A percentile compares a stretch with the other conserved stretches of the same genome.
These are phyloP conservation scores for Yamadazyma trypodendri DNA, from an alignment of 1,139 yeast genomes.

Conservation along the genomic window DNA sequence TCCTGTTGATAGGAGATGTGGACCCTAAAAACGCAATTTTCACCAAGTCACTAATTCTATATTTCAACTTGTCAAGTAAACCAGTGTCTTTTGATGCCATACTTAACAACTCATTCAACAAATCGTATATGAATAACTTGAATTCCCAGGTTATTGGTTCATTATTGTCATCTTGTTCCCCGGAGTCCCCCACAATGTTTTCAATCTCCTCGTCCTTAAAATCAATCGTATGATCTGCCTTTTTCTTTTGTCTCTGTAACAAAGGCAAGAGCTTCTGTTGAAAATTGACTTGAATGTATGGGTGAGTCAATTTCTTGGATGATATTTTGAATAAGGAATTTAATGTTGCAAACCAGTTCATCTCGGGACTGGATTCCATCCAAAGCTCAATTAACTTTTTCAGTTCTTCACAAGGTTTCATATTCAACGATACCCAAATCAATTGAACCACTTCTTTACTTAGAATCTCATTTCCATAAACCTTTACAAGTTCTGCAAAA, in stretches of 20 bases:
- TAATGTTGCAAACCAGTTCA: slow-evolving; percentile 42
- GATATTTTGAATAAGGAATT: slow-evolving; percentile 39
- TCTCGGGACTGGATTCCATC: slow-evolving; percentile 39
- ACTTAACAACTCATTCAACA: slow-evolving; percentile 52
- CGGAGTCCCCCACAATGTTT: slow-evolving; percentile 34
- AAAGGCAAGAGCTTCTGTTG: slow-evolving; percentile 45
- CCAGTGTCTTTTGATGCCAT: slow-evolving; percentile 40
- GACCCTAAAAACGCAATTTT: slow-evolving; percentile 84
- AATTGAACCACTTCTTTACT: slow-evolving; percentile 37
- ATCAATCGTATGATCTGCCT: slow-evolving; percentile 29
- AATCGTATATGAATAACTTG: slow-evolving; percentile 56
- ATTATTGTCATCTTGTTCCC: slow-evolving; percentile 35
- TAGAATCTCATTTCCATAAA: slow-evolving; percentile 33
- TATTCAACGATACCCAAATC: slow-evolving; percentile 46
- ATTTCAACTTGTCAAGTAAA: slow-evolving; percentile 42
- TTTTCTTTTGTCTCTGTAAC: slow-evolving; percentile 44
- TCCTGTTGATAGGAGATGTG: slow-evolving; percentile 61
- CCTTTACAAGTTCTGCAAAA: slow-evolving; percentile 40
- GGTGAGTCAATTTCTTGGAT: slow-evolving; percentile 37
- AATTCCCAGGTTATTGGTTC: slow-evolving; percentile 76
- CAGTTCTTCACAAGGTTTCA: slow-evolving; percentile 38
- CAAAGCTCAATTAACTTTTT: slow-evolving; percentile 36
- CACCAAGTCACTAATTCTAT: slow-evolving; percentile 67
- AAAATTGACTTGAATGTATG: slow-evolving; percentile 38
- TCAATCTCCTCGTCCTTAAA: slow-evolving; percentile 49